Conservation (phyloP, 2,329 filamentous ascomycete genomes). For the Penicillium sp. region DNA sequence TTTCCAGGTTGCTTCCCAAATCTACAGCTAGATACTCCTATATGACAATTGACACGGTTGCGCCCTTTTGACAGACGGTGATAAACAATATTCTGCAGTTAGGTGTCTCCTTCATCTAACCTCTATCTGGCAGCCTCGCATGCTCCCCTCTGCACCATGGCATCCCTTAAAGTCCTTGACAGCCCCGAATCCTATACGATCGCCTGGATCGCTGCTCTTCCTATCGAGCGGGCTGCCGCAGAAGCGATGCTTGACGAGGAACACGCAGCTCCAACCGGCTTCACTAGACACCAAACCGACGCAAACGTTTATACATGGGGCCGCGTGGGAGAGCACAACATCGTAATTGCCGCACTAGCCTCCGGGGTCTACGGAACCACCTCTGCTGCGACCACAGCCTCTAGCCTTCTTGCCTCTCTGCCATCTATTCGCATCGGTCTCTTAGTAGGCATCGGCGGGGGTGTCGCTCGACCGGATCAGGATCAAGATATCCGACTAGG, state of each 20-base stretch:
- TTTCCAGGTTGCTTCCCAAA: constrained; percentile 2
- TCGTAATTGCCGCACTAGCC: constrained; percentile 16
- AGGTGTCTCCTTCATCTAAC: not conserved
- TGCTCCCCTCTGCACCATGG: not conserved
- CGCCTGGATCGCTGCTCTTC: constrained; percentile 22
- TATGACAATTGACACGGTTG: constrained; percentile 2
- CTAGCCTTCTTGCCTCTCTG: constrained; percentile 15
- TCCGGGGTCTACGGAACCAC: constrained; percentile 15
- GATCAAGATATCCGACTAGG: constrained; percentile 32
- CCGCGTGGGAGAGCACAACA: constrained; percentile 16
- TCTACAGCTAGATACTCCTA: constrained; percentile 1
- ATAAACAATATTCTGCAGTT: constrained; percentile 1
- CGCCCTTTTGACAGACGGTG: constrained; percentile 1
- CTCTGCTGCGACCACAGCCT: constrained; percentile 14
- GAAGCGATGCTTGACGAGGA: constrained; percentile 26
- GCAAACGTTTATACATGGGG: constrained; percentile 19
- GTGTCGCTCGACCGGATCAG: constrained; percentile 20
- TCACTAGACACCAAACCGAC: constrained; percentile 7
- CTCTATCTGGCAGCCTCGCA: constrained; percentile 1
- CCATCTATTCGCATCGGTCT: constrained; percentile 22
- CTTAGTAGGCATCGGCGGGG: constrained; percentile 31
- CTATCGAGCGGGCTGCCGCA: constrained; percentile 19
- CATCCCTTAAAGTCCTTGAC: not conserved
- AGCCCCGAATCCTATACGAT: constrained; percentile 17
- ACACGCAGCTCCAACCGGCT: constrained; percentile 15